Evolutionary conservation across 192 early-diverging fungal species (phyloP), one percentile per base, ranked within the genome.

Genomic region (Backusella tarrabulga): DNA sequence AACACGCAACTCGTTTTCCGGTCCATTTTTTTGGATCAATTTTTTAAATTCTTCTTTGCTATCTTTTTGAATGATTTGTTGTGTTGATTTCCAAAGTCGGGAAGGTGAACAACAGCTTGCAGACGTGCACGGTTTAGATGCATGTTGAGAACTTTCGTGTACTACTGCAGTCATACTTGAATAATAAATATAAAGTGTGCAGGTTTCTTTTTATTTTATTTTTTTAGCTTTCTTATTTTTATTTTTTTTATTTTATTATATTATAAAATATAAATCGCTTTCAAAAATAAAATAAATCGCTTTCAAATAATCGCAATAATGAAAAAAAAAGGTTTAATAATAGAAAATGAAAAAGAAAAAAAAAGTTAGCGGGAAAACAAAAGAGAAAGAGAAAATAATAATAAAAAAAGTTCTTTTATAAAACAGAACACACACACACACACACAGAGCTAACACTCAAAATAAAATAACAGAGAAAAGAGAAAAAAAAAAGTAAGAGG

Each of bases 71-170:
- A 77, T 77, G 35, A 72, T 52, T 41, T 32, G 8, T 56, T 77
- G 76, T 15, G 72, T 46, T 34, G 76, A 71, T 72, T 56, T 32
- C 66, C 72, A 74, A 34, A 74, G 77, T 32, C 77, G 77, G 32
- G 77, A 72, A 54, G 77, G 77, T 15, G 77, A 79, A 69, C 72
- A 74, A 14, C 77, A 79, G 19, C 60, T 74, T 34, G 77, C 77
- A 50, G 77, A 79, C 19, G 71, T 79, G 67, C 77, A 79, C 63
- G 56, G 38, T 68, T 79, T 36, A 26, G 73, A 68, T 14, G 35
- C 44, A 74, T 73, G 70, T 46, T 46, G 63, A 40, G 68, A 63
- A 38, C 52, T 74, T 32, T 74, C 73, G 54, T 56, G 26, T 32
- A 74, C n/a, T 56, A 73, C 72, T 34, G 72, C 72, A 73, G 72